phyloP scores from a whole-genome alignment of 1,284 basidiomycete genomes.

The Cutaneotrichosporon sp. region DNA sequence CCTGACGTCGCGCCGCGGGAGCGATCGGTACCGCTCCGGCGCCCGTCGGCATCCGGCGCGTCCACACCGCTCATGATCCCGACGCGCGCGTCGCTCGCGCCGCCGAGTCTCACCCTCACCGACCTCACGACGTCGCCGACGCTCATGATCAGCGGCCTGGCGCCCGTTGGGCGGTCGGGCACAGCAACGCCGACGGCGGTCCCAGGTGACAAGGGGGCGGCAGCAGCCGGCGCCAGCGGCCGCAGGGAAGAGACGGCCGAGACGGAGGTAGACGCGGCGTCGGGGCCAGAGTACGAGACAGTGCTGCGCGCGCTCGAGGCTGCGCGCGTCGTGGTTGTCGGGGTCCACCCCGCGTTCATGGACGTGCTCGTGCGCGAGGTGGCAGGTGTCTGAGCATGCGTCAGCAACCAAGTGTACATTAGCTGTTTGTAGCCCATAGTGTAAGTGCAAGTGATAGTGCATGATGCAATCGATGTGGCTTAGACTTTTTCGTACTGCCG shows the following conservation, averaged over 20 bases:
- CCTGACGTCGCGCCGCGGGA: too few species aligned
- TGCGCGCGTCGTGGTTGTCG: not conserved
- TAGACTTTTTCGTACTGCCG: conserved; percentile 21
- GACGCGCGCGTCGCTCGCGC: too few species aligned
- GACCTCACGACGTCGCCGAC: too few species aligned
- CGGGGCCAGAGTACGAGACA: not conserved
- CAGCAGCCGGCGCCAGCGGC: too few species aligned
- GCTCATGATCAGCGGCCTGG: too few species aligned
- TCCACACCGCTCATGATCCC: too few species aligned
- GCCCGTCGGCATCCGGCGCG: too few species aligned
- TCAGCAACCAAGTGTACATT: not conserved
- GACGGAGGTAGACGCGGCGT: not conserved
- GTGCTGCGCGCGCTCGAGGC: not conserved
- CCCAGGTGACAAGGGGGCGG: too few species aligned
- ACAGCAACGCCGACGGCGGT: too few species aligned
- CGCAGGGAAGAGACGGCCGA: not conserved
- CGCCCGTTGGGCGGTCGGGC: too few species aligned
- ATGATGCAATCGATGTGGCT: not conserved
- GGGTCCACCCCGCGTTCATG: conserved; percentile 10
- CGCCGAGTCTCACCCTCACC: too few species aligned
- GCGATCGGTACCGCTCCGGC: too few species aligned
- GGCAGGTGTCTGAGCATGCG: not conserved
- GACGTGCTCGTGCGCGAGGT: conserved; percentile 7
- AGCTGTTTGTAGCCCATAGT: not conserved
- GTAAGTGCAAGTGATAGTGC: conserved; percentile 1